Conservation (phyloP, 306 rosid genomes). For the Ziziphus jujuba region DNA sequence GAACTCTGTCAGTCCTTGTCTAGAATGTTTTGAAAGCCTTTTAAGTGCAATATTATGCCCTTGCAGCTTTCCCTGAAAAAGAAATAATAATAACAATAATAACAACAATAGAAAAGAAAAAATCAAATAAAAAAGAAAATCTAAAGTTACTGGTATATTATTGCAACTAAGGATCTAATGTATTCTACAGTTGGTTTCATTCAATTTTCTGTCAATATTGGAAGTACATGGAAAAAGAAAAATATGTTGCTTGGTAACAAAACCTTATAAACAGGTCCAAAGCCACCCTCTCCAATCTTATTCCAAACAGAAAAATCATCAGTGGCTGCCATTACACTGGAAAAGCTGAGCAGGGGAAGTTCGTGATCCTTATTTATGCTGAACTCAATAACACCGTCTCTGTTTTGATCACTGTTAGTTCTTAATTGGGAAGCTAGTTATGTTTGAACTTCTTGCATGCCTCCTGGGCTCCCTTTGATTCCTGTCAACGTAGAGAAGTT, state of each 20-base stretch:
- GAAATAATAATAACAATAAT: too few relatives aligned
- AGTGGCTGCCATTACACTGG: constrained; percentile 11
- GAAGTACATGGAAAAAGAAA: neutral
- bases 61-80: neutral
- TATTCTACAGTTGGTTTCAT: too few relatives aligned
- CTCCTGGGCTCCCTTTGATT: too few relatives aligned
- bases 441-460: too few relatives aligned
- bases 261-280: constrained; percentile 36
- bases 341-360: constrained; percentile 27
- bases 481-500: too few relatives aligned
- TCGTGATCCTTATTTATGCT: constrained; percentile 1
- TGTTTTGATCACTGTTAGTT: neutral
- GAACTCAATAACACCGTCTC: neutral
- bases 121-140: too few relatives aligned
- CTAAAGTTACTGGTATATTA: too few relatives aligned
- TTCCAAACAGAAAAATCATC: constrained; percentile 24
- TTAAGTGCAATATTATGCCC: constrained; percentile 28
- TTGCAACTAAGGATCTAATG: too few relatives aligned
- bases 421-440: neutral
- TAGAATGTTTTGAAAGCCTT: constrained; percentile 23
- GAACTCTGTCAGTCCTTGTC: constrained; percentile 38
- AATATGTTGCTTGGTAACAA: constrained; percentile 14
- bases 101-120: too few relatives aligned
- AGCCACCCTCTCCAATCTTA: constrained; percentile 34
- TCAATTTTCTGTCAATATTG: too few relatives aligned